Evolutionary conservation across 148 eudicot genomes (phyloP).

Genomic region (Mesembryanthemum crystallinum): DNA sequence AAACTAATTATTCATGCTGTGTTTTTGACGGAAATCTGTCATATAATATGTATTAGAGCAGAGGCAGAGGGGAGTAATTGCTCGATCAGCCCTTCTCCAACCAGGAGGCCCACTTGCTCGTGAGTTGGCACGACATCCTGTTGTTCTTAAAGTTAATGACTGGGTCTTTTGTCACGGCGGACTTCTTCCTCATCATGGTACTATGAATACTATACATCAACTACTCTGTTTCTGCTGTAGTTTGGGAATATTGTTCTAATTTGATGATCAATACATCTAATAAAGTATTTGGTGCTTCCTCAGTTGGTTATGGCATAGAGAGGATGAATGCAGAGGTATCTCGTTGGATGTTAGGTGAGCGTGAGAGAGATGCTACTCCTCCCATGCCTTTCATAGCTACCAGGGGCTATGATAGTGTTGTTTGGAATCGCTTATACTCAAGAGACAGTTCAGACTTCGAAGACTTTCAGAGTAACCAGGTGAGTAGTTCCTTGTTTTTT

Average conservation of each 20-base stretch:
- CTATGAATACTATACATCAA: background rate
- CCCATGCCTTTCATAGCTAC: slow-evolving; percentile 74
- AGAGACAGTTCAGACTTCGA: slow-evolving; percentile 67
- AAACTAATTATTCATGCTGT: background rate
- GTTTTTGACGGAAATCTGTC: slow-evolving; percentile 5
- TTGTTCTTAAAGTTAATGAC: slow-evolving; percentile 83
- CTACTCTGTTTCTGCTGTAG: background rate
- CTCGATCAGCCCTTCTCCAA: slow-evolving; percentile 77
- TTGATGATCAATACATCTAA: background rate
- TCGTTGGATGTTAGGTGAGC: slow-evolving; percentile 72
- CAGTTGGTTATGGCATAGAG: slow-evolving; percentile 87
- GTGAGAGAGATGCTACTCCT: slow-evolving; percentile 38
- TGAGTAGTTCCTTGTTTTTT: slow-evolving; percentile 14
- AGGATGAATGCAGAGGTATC: slow-evolving; percentile 88
- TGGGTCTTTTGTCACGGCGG: slow-evolving; percentile 99
- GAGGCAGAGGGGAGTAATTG: slow-evolving; percentile 88
- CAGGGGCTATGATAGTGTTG: slow-evolving; percentile 94
- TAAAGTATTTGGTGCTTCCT: slow-evolving; percentile 1
- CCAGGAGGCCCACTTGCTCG: slow-evolving; percentile 91
- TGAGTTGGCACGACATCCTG: slow-evolving; percentile 83
- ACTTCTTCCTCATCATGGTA: slow-evolving; percentile 99
- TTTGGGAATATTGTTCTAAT: background rate
- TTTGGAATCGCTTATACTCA: slow-evolving; percentile 95
- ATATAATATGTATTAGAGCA: slow-evolving; percentile 68
- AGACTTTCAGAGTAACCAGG: slow-evolving; percentile 67